Evolutionary conservation across 768 basidiomycete genomes (phyloP), one percentile per base, ranked within the genome.

Genomic region (Leccinum disarticulatum): DNA sequence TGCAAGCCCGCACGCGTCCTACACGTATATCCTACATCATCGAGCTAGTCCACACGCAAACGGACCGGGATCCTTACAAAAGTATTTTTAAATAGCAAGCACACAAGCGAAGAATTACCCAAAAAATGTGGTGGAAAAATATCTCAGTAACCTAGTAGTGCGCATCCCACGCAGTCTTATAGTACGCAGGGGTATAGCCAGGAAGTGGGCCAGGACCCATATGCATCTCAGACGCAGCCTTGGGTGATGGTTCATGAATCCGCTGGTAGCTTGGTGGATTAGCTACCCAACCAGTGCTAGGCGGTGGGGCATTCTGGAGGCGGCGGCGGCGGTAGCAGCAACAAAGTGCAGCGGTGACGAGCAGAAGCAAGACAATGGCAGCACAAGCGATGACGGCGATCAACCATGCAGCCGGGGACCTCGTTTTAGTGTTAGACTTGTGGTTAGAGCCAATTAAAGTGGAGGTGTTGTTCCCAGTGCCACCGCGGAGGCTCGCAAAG

Each of bases 381-480:
- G 43, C 19, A 33, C 48, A 64, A 22, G 43, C 63, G 30, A 73
- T 53, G 27, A 62, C 11, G 48, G 35, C 69, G 14, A 74, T 63
- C 25, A 58, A 13, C 64, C 61, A 55, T 11, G 19, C 11, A 46
- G 43, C 43, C 41, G 49, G 2, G 2, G 58, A 30, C 27, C 58
- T 33, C 30, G 25, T 25, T 2, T 25, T 25, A 25, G 48, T 54
- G 9, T 31, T 54, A 49, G 56, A 60, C 71, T 51, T 68, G 41
- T 17, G 77, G 73, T 57, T 67, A 72, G 33, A 78, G 63, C 11
- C 76, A 70, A 30, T 71, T 62, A 46, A 71, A 63, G 17, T 78
- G 76, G 61, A 78, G 77, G 62, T 76, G 75, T 19, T 59, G 13
- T 0, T 35, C 25, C 64, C 83, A 77, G 6, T 13, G 27, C 56